phyloP scores from a whole-genome alignment of 2,329 filamentous ascomycete genomes.

The Sclerotinia borealis region DNA sequence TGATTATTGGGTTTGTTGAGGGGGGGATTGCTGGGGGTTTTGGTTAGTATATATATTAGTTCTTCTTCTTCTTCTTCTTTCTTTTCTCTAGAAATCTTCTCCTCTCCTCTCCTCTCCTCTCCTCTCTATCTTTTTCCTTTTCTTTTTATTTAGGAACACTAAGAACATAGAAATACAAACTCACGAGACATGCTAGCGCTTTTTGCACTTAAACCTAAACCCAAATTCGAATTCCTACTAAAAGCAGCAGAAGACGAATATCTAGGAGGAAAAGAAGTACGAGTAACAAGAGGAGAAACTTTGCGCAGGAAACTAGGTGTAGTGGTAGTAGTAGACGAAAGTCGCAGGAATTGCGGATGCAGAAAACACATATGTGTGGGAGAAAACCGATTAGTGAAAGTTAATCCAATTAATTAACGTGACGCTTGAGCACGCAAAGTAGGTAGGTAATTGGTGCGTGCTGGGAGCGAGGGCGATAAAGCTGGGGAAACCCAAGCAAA shows the following conservation, averaged over 20 bases:
- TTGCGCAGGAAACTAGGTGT: background rate
- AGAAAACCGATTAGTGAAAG: background rate
- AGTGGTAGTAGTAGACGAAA: no score
- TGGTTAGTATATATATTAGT: conserved; percentile 9
- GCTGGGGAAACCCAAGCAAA: conserved; percentile 4
- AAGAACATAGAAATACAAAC: no score
- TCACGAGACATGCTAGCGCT: conserved; percentile 21
- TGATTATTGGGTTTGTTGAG: conserved; percentile 54
- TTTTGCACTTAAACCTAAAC: no score
- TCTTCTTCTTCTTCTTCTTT: background rate
- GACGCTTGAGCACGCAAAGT: background rate
- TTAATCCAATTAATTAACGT: background rate
- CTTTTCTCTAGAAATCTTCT: no score
- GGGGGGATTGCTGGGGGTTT: conserved; percentile 13
- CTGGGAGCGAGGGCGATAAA: background rate
- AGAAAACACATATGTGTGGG: conserved; percentile 11
- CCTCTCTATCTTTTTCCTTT: no score
- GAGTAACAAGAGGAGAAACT: no score
- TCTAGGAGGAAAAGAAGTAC: no score
- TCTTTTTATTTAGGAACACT: conserved; percentile 1
- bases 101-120: background rate
- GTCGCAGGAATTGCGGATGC: background rate
- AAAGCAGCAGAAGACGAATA: background rate
- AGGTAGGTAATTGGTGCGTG: background rate
- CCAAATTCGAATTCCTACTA: no score